Evolutionary conservation across 805 yeast genomes (phyloP).

Genomic region (Citeromyces nyonsensis): DNA sequence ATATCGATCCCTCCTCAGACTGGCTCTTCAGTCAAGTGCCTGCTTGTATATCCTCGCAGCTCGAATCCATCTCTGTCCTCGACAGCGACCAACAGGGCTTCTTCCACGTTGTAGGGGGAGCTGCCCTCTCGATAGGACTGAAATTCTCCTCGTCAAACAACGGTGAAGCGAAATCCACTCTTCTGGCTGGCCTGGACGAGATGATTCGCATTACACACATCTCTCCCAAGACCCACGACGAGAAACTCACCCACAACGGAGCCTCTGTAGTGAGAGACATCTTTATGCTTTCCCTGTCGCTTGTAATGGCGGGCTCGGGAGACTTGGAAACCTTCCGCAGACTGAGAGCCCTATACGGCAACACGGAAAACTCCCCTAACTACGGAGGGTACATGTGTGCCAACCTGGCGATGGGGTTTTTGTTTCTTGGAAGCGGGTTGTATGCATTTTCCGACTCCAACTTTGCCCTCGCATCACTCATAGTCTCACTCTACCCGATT

Average conservation of each 20-base stretch:
- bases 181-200: conserved; percentile 39
- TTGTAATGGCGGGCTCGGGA: conserved; percentile 85
- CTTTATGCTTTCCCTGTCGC: conserved; percentile 46
- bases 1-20: conserved; percentile 24
- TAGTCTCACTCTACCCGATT: conserved; percentile 67
- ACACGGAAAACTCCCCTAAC: conserved; percentile 19
- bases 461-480: conserved; percentile 51
- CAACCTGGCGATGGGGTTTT: conserved; percentile 73
- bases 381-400: conserved; percentile 68
- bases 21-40: conserved; percentile 58
- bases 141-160: conserved; percentile 61
- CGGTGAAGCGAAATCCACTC: conserved; percentile 30
- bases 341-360: conserved; percentile 53
- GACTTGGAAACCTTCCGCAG: conserved; percentile 68
- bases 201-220: conserved; percentile 25
- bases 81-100: conserved; percentile 49
- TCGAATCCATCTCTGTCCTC: conserved; percentile 14
- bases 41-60: conserved; percentile 14
- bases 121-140: conserved; percentile 59
- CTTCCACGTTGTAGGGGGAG: conserved; percentile 59
- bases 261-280: conserved; percentile 41
- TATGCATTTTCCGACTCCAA: conserved; percentile 53
- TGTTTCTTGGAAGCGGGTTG: conserved; percentile 88
- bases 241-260: conserved; percentile 34
- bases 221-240: conserved; percentile 36